Evolutionary conservation across 441 rosid genomes (phyloP), one percentile per base, ranked within the genome.

Genomic region (Pelargonium citronellum): DNA sequence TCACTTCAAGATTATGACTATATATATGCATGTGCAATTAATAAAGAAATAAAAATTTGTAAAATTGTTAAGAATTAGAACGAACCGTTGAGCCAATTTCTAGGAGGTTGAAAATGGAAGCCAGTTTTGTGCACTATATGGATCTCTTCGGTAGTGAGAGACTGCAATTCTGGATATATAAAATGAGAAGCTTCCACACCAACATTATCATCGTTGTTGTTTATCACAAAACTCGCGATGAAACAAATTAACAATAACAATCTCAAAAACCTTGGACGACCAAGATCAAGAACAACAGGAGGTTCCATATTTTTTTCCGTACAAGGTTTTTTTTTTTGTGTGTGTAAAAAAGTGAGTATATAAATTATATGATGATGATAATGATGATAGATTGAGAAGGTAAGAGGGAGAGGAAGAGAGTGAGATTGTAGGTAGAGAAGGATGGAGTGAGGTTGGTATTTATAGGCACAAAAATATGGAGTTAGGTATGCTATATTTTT

Each of bases 391-490:
- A 34, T 34, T 34, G 39, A 34, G 39, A 34, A 34, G 39, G 7
- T 34, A 7, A 34, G 39, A 34, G 39, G 39, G 7, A 34, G 39
- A 34, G 39, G 19, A 53, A 11, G 10, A n/a, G 55, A 47, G 15
- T 12, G 13, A 2, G n/a, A 47, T 11, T 47, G 15, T 47, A 11
- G 55, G 5, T 47, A 53, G 39, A 34, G 39, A 34, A 34, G 7
- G 39, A 34, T 34, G 39, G 39, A 53, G 58, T 53, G 5, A 53
- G 58, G 58, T 5, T 53, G 58, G 17, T n/a, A 53, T 53, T 53
- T 53, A 53, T 53, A 53, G 58, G 58, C 58, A n/a, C 19, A 13
- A 53, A 53, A n/a, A 6, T 53, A n/a, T 53, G 58, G 58, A 53
- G 7, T 46, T 53, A 7, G n/a, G 58, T 11, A 53, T 15, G 13